Base-by-base conservation (phyloP, 805 yeast genomes). In the Kurtzmaniella cleridarum region DNA sequence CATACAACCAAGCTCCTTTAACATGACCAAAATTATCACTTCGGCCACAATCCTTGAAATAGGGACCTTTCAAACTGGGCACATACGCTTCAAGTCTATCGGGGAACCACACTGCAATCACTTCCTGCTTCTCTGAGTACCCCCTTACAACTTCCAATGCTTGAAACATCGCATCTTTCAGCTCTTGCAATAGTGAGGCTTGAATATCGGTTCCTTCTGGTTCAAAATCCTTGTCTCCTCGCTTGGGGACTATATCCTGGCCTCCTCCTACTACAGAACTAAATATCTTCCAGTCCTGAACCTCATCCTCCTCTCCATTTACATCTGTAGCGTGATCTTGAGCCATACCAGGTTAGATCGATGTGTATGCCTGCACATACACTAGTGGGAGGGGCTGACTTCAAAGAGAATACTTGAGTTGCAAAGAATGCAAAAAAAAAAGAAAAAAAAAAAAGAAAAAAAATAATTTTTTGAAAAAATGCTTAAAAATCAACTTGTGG, bases 161-260 rank as follows among this genome's bases (percentile, higher is more conserved):
- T 3, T 66, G 62, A 52, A 76, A 87, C 95, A 90, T 89, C 23
- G 82, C 79, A 24, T 73, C 60, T 38, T 85, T 65, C 9, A 91
- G 78, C 18, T 66, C 66, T 9, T 64, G 60, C 3, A 90, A 65
- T 13, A 64, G 57, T 3, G 54, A 42, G 3, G 50, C 55, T 54
- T 85, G 93, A 5, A 65, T 53, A 5, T 51, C 48, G 0, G 89
- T 80, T 0, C 86, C 88, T 54, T 83, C 91, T 0, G 95, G 95
- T 43, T 80, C 95, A 47, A 79, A 84, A 47, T 86, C 95, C 55
- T 90, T 90, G 41, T 79, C 89, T 2, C 96, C 95, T 43, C 91
- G 64, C 47, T 79, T 83, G 2, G 90, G 90, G 1, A 81, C 39
- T 14, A 36, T 30, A n/a, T 38, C 39, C 17, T 36, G 39, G 23